These are phyloP conservation scores for Annona cherimola DNA, from an alignment of 164 flowering plant genomes.

Conservation along the genomic window DNA sequence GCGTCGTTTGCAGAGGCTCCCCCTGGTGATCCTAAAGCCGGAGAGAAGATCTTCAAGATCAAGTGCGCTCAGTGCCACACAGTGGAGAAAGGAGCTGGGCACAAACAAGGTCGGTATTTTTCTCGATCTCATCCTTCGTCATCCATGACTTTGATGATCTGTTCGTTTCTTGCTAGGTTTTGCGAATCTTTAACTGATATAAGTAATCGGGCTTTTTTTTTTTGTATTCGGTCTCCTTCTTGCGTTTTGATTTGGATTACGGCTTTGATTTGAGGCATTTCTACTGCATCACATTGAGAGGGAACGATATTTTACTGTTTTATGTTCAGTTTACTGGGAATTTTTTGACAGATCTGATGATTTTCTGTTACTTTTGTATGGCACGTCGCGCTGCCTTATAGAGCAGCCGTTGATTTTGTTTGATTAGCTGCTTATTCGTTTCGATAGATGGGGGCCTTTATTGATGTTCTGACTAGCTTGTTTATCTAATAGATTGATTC, in stretches of 20 bases:
- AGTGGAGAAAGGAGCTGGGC: conserved; percentile 55
- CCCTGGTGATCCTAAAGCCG: conserved; percentile 50
- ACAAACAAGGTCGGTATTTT: conserved; percentile 42
- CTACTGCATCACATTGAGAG: neutral
- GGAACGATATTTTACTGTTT: no score
- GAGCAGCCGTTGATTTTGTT: no score
- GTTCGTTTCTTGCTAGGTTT: neutral
- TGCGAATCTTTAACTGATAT: neutral
- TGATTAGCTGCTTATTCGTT: no score
- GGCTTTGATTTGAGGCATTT: neutral
- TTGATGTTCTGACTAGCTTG: no score
- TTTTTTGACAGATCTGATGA: no score
- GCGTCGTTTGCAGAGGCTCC: conserved; percentile 75
- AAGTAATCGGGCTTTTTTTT: neutral
- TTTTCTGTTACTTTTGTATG: no score
- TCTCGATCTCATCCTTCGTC: neutral
- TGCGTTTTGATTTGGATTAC: neutral
- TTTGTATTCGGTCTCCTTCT: neutral
- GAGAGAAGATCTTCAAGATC: conserved; percentile 82
- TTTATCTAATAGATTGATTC: no score
- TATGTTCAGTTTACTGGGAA: no score
- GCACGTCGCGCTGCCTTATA: no score
- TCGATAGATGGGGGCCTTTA: no score
- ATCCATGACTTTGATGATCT: neutral
- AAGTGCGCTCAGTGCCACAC: conserved; percentile 79